Percentiles rank a stretch among this genome's conserved stretches.
These are phyloP conservation scores for Magnusiomyces fungicola DNA, from an alignment of 1,139 yeast genomes.

Conservation along the genomic window DNA sequence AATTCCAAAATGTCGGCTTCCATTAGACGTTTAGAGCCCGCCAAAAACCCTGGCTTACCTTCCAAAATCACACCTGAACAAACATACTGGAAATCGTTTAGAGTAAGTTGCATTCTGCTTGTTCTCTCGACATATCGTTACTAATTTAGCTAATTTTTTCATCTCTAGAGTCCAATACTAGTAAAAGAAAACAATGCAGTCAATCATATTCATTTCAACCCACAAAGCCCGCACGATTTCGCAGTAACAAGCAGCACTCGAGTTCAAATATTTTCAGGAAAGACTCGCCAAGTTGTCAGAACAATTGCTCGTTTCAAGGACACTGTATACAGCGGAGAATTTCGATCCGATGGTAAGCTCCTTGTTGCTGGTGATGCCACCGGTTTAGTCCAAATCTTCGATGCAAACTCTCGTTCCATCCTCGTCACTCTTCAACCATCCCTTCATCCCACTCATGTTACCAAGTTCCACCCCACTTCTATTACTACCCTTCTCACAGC, in stretches of 20 bases:
- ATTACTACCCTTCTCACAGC: conserved; percentile 75
- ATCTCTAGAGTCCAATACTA: conserved; percentile 69
- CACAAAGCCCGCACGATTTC: conserved; percentile 80
- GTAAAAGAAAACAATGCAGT: conserved; percentile 93
- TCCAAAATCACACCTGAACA: conserved; percentile 89
- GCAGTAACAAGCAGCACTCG: conserved; percentile 91
- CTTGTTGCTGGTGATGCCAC: conserved; percentile 85
- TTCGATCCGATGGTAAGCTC: conserved; percentile 72
- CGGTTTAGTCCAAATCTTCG: conserved; percentile 78
- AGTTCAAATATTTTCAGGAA: conserved; percentile 85
- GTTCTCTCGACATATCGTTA: too few species aligned
- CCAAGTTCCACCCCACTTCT: conserved; percentile 78
- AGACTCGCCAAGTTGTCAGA: conserved; percentile 83
- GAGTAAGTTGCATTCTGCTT: conserved; percentile 27
- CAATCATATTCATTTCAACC: conserved; percentile 80
- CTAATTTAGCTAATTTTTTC: neutral
- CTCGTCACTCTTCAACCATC: conserved; percentile 77
- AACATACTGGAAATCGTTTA: conserved; percentile 84
- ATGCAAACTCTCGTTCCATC: conserved; percentile 72
- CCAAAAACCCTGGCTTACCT: conserved; percentile 70
- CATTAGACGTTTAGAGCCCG: conserved; percentile 59
- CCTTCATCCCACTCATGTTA: conserved; percentile 83
- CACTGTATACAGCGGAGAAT: conserved; percentile 80
- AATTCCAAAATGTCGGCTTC: conserved; percentile 64
- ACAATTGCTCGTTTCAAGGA: conserved; percentile 90